Percentiles rank a stretch among this genome's conserved stretches.
phyloP scores from a whole-genome alignment of 148 eudicot species.

The Rheum nobile region DNA sequence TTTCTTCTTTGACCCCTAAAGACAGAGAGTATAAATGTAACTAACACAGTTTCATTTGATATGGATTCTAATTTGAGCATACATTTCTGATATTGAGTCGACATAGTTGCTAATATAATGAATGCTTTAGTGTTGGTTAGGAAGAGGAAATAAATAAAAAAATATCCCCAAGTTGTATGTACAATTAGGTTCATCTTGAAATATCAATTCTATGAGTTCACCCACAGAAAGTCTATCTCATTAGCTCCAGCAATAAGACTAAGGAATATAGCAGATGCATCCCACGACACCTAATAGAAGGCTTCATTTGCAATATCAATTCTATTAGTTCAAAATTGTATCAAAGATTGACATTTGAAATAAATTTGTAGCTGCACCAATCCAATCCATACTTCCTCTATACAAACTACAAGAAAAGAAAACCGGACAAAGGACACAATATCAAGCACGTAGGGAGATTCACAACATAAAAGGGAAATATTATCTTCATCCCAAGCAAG shows the following conservation, averaged over 20 bases:
- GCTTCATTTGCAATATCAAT: no score
- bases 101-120: background rate
- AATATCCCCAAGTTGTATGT: no score
- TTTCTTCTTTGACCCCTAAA: background rate
- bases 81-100: background rate
- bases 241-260: no score
- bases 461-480: no score
- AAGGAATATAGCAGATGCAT: no score
- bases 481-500: background rate
- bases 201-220: no score
- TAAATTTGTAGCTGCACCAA: background rate
- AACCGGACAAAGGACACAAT: background rate
- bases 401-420: background rate
- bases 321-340: no score
- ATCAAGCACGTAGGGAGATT: no score
- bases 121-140: background rate
- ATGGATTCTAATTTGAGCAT: background rate
- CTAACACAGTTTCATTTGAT: background rate
- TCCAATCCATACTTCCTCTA: background rate
- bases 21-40: background rate
- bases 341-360: no score
- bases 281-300: no score
- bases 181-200: no score
- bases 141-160: background rate
- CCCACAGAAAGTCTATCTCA: no score